These are phyloP conservation scores for Suillus subaureus DNA, from an alignment of 768 basidiomycete genomes.

Conservation along the genomic window DNA sequence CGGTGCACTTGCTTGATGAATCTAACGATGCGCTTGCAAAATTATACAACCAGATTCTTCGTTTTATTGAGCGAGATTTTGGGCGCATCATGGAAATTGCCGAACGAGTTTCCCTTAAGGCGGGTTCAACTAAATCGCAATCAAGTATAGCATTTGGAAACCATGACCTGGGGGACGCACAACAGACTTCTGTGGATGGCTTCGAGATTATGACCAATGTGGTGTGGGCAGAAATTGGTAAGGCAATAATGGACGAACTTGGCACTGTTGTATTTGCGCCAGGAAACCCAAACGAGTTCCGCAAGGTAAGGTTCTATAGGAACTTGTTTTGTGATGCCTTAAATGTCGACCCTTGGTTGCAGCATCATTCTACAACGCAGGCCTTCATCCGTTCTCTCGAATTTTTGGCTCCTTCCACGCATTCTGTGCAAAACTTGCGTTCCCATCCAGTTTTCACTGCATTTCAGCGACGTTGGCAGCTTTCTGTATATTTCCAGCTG, in stretches of 20 bases:
- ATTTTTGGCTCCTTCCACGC: constrained; percentile 73
- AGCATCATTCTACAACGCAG: constrained; percentile 87
- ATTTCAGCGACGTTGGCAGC: constrained; percentile 91
- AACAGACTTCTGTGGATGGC: constrained; percentile 33
- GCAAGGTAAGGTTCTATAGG: constrained; percentile 53
- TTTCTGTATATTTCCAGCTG: constrained; percentile 95
- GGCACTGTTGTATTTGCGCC: constrained; percentile 86
- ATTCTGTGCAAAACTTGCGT: constrained; percentile 72
- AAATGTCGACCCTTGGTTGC: constrained; percentile 9
- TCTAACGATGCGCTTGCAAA: constrained; percentile 66
- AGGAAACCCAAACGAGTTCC: constrained; percentile 88
- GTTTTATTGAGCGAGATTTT: constrained; percentile 78
- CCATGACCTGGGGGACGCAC: constrained; percentile 10
- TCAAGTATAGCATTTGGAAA: constrained; percentile 5
- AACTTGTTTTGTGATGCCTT: not conserved
- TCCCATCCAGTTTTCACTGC: constrained; percentile 65
- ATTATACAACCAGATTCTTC: constrained; percentile 82
- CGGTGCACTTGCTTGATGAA: constrained; percentile 63
- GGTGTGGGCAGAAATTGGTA: constrained; percentile 84
- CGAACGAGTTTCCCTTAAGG: constrained; percentile 62
- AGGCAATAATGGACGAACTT: constrained; percentile 81
- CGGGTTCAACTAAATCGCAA: constrained; percentile 32
- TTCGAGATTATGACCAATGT: constrained; percentile 90
- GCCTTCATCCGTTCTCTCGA: constrained; percentile 84
- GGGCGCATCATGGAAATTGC: constrained; percentile 75